Percentiles rank a stretch among this genome's conserved stretches.
phyloP scores from a whole-genome alignment of 2,329 filamentous ascomycete species.

The Colletotrichum orchidophilum region DNA sequence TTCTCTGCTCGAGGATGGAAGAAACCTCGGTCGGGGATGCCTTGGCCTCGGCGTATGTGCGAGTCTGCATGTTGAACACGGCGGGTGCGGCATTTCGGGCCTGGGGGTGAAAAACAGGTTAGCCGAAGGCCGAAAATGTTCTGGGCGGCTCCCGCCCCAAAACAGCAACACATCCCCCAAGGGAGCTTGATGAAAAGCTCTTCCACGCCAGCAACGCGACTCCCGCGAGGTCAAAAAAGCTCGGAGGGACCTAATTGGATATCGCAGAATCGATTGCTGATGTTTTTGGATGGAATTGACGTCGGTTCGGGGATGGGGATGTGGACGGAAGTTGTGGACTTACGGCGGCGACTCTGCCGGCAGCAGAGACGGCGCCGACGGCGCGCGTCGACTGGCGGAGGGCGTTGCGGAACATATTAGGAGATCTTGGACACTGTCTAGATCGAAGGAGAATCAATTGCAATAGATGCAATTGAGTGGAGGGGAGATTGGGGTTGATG shows the following conservation, averaged over 20 bases:
- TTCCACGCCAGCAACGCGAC: constrained; percentile 30
- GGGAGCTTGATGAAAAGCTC: constrained; percentile 48
- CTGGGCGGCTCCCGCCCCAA: constrained; percentile 34
- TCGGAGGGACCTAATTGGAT: constrained; percentile 45
- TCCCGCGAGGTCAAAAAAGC: constrained; percentile 48
- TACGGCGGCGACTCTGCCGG: constrained; percentile 93
- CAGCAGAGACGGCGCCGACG: constrained; percentile 91
- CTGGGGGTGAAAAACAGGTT: constrained; percentile 67
- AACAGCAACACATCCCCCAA: constrained; percentile 40
- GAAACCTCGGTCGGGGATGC: constrained; percentile 97
- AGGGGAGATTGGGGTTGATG: constrained; percentile 67
- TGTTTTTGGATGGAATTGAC: constrained; percentile 57
- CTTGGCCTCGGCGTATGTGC: constrained; percentile 93
- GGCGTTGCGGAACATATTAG: constrained; percentile 96
- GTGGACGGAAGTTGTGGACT: constrained; percentile 59
- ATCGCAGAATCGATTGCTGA: constrained; percentile 49
- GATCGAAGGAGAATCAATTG: constrained; percentile 69
- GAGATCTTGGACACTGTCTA: constrained; percentile 62
- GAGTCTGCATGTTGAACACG: constrained; percentile 79
- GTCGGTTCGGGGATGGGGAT: constrained; percentile 46
- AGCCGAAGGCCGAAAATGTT: constrained; percentile 62
- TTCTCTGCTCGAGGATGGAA: constrained; percentile 99
- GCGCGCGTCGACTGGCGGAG: constrained; percentile 96
- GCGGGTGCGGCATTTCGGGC: constrained; percentile 86
- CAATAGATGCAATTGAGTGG: constrained; percentile 69